Percentiles rank a stretch among this genome's conserved stretches.
Evolutionary conservation across 495 filamentous ascomycete genomes (phyloP).

Genomic region (Annulohypoxylon bovei): DNA sequence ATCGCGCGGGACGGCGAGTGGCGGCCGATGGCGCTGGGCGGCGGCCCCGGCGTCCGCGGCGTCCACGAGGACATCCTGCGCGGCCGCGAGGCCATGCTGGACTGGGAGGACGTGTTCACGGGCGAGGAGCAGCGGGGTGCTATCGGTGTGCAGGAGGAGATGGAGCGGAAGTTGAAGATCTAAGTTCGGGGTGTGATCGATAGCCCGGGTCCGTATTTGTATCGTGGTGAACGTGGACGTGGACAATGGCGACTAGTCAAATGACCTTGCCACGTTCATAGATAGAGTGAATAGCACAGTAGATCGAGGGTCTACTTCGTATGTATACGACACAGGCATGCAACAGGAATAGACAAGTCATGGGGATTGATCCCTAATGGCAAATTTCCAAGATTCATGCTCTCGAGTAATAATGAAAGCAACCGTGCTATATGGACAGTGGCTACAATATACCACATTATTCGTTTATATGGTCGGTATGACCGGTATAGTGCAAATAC

Average conservation of each 20-base stretch:
- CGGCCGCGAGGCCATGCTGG: conserved; percentile 47
- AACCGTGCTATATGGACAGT: conserved; percentile 28
- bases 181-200: conserved; percentile 26
- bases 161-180: conserved; percentile 83
- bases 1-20: conserved; percentile 69
- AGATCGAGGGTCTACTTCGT: not conserved
- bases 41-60: conserved; percentile 28
- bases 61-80: conserved; percentile 61
- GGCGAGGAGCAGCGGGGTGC: conserved; percentile 74
- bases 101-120: conserved; percentile 68
- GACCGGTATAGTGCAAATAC: conserved; percentile 25
- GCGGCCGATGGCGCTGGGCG: conserved; percentile 60
- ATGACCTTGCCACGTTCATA: not conserved
- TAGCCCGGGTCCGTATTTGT: not conserved
- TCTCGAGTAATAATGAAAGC: not conserved
- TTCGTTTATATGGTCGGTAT: conserved; percentile 12
- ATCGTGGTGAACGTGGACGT: not conserved
- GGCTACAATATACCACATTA: conserved; percentile 26
- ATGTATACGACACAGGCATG: conserved; percentile 1
- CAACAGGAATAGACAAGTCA: conserved; percentile 12
- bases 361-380: not conserved
- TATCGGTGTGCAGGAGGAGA: conserved; percentile 85
- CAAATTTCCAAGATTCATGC: not conserved
- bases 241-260: not conserved
- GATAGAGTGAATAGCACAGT: not conserved